Base-by-base conservation (phyloP, 176 grass and related monocot genomes). In the Cenchrus americanus region DNA sequence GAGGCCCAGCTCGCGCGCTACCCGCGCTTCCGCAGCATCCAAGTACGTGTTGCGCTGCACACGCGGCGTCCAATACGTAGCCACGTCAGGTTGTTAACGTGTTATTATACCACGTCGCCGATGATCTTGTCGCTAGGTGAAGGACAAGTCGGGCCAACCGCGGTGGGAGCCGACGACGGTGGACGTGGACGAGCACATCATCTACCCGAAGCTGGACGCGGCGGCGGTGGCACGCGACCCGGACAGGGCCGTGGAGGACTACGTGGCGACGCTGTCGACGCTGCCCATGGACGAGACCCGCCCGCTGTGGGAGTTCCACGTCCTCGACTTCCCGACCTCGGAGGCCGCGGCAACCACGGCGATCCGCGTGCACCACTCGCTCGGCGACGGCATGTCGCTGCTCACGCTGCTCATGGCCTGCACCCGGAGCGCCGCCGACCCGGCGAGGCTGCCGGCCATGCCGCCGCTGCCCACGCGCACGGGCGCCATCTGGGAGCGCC, bases 341-440 rank as follows among this genome's bases (percentile, higher is more conserved):
- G 89, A 98, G 73, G 87, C 91, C 7, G 23, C 66, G 5, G 82
- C 96, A 23, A 86, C 87, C 14, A 40, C 68, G 10, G 85, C 94
- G 4, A 83, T 98, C 89, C 93, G 96, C 70, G 75, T 87, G 68
- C 91, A 95, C 82, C 96, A 98, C 73, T 98, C 96, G 44, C 85
- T 98, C 79, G 96, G 96, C 1, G 96, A 98, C 54, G 96, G 96
- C 85, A 93, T 87, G 87, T 98, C 96, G 69, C 92, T 98, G 76
- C 88, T 86, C 83, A 93, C 91, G 78, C 91, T 98, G n/a, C 90
- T 98, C 74, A 84, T 98, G 68, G 85, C 96, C 5, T 95, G 92
- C 89, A 95, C 91, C 15, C 89, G 92, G 50, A 71, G 84, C 69
- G 78, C 87, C 60, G 78, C 87, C 47, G 87, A 98, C 76, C 93